Base-by-base conservation (phyloP, 495 filamentous ascomycete species). In the Amniculicola lignicola region DNA sequence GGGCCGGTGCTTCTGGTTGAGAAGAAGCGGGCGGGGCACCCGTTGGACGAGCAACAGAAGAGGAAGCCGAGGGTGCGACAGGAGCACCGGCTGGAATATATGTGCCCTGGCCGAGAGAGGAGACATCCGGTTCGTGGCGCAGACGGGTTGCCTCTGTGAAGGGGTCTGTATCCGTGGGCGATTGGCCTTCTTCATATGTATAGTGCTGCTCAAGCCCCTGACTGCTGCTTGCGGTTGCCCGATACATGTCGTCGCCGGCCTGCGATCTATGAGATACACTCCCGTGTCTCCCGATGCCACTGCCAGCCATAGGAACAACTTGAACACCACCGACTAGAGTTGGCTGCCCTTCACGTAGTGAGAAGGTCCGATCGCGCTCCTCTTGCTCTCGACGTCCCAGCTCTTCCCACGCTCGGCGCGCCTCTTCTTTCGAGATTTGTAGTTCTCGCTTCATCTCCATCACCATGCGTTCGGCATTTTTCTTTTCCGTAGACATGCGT, bases 371-470 rank as follows among this genome's bases (percentile, higher is more conserved):
- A 50, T 97, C 92, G n/a, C 94, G 80, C 69, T 96, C 92, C 69
- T 95, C 90, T 62, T 96, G 90, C 69, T 96, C 94, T 40, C 91
- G 82, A 38, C 93, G 81, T 16, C 93, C 93, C 1, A 98, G 81
- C 65, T 98, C 93, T 66, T 98, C 93, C 93, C 93, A 98, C 1
- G 93, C 93, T 46, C 93, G 81, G 25, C 94, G 82, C 23, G 94
- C 93, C 72, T 98, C 93, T 55, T 96, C 92, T 64, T 95, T 96
- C 31, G 89, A 93, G 44, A 98, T 98, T 52, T 87, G 81, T 25
- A 98, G 74, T 69, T 98, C 93, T 37, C 92, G 84, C 31, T 82
- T 83, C 84, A 94, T 88, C 68, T 98, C 93, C 15, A 76, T 74
- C 16, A 95, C 79, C 61, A 89, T 70, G 52, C 88, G 86, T 54